Evolutionary conservation across 1,139 yeast species (phyloP).

Genomic region (Suhomyces chickasaworum): DNA sequence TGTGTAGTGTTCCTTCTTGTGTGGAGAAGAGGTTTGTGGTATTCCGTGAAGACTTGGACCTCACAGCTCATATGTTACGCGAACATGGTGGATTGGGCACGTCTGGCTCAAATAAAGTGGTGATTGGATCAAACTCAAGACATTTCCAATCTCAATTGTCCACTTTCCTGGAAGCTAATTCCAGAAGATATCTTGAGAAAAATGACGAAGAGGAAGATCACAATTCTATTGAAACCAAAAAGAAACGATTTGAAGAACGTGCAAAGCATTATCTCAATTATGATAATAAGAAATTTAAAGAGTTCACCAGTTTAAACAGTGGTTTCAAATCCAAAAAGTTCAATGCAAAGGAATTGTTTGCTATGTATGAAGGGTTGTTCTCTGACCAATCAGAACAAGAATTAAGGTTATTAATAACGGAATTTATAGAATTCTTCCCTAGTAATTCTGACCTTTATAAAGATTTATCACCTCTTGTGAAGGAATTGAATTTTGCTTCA

Average conservation of each 20-base stretch:
- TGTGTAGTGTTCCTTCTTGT: conserved; percentile 81
- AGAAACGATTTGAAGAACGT: conserved; percentile 74
- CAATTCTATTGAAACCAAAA: conserved; percentile 54
- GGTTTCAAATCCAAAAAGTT: conserved; percentile 50
- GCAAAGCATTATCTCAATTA: conserved; percentile 76
- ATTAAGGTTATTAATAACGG: conserved; percentile 54
- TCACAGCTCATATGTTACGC: conserved; percentile 84
- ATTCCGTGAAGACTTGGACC: conserved; percentile 80
- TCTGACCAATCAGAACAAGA: conserved; percentile 44
- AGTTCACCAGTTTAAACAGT: conserved; percentile 54
- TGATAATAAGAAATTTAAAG: conserved; percentile 45
- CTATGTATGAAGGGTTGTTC: conserved; percentile 57
- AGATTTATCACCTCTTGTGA: conserved; percentile 28
- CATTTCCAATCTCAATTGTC: conserved; percentile 71
- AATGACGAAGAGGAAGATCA: conserved; percentile 30
- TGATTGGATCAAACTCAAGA: conserved; percentile 44
- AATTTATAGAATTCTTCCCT: conserved; percentile 58
- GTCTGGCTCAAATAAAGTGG: conserved; percentile 45
- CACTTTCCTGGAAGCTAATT: conserved; percentile 44
- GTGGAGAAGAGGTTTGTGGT: conserved; percentile 90
- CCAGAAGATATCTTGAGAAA: conserved; percentile 17
- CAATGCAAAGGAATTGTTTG: conserved; percentile 50
- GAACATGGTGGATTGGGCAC: conserved; percentile 67
- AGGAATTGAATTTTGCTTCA: conserved; percentile 24
- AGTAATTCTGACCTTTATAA: conserved; percentile 31